Evolutionary conservation across 176 grass and related monocot species (phyloP).

Genomic region (Rhynchospora pubera): DNA sequence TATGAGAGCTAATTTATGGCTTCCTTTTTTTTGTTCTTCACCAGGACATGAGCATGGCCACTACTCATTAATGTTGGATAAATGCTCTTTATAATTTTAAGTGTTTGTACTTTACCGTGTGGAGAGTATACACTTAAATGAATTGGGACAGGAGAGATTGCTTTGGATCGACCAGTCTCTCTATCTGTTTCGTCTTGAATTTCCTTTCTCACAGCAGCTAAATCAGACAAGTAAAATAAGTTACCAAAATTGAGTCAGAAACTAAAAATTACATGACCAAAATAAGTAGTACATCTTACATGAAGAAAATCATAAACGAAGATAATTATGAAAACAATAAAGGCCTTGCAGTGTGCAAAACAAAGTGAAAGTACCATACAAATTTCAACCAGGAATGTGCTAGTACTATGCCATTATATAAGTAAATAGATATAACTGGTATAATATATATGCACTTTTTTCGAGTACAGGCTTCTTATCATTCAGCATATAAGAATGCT

Average conservation of each 20-base stretch:
- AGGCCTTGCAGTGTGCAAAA: neutral
- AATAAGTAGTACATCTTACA: neutral
- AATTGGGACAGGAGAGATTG: slow-evolving; percentile 83
- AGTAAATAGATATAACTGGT: neutral
- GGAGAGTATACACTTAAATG: slow-evolving; percentile 88
- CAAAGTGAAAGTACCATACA: neutral
- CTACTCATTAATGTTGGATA: neutral
- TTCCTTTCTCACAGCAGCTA: slow-evolving; percentile 86
- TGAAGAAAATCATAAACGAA: neutral
- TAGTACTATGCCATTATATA: neutral
- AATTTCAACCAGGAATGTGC: neutral
- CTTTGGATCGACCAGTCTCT: slow-evolving; percentile 78
- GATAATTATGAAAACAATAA: neutral
- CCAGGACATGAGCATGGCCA: neutral
- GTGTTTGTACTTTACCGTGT: slow-evolving; percentile 36
- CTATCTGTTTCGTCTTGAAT: slow-evolving; percentile 94
- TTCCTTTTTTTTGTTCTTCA: neutral
- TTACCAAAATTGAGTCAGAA: neutral
- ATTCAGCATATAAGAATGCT: neutral
- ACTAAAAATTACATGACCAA: neutral
- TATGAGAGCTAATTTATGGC: neutral
- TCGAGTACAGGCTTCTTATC: neutral
- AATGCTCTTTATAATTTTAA: neutral
- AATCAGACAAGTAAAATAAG: slow-evolving; percentile 7
- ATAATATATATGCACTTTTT: neutral